These are phyloP conservation scores for Setomelanomma holmii DNA, from an alignment of 2,329 filamentous ascomycete genomes.

Conservation along the genomic window DNA sequence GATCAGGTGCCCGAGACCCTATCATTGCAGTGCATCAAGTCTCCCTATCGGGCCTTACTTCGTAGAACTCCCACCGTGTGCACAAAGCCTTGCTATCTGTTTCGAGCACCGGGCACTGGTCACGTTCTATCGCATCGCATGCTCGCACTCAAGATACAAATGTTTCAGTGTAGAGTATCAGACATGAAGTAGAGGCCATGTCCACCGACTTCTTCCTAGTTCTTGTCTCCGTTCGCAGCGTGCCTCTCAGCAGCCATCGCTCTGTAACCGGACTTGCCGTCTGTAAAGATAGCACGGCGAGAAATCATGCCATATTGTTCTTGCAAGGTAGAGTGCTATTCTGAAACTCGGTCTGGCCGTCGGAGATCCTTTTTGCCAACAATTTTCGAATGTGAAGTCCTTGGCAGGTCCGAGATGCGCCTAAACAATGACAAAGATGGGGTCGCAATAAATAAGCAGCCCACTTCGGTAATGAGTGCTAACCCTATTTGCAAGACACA, in stretches of 20 bases:
- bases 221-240: too few species aligned
- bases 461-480: not conserved
- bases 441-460: slow-evolving; percentile 9
- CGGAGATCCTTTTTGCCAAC: not conserved
- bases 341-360: not conserved
- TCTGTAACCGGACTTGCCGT: not conserved
- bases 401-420: not conserved
- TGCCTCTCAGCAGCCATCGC: not conserved
- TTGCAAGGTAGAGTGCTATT: not conserved
- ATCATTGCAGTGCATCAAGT: not conserved
- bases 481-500: not conserved
- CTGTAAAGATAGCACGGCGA: not conserved
- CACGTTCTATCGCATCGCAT: too few species aligned
- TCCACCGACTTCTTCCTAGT: too few species aligned
- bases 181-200: too few species aligned
- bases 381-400: not conserved
- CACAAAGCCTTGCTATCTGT: not conserved
- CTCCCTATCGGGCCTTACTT: too few species aligned
- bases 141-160: too few species aligned
- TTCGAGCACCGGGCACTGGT: too few species aligned
- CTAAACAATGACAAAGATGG: slow-evolving; percentile 6
- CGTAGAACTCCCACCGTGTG: too few species aligned
- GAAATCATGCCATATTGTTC: not conserved
- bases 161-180: too few species aligned
- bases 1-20: not conserved